A percentile compares a stretch with the other conserved stretches of the same genome.
phyloP scores from a whole-genome alignment of 2,329 filamentous ascomycete species.

The Penicillium oxalicum region DNA sequence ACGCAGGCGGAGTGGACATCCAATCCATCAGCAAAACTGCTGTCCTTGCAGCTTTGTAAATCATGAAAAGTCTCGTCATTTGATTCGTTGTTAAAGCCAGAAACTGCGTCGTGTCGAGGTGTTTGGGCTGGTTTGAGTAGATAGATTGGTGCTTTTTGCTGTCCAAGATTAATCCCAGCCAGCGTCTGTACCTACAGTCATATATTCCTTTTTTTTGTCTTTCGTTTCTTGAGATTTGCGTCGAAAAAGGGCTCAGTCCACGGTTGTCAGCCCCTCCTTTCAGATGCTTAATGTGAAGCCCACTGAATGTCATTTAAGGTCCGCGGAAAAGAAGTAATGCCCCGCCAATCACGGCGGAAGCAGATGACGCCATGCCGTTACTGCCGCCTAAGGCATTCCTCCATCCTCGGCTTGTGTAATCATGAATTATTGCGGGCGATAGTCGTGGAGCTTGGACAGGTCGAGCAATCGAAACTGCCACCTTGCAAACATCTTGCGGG shows the following conservation, averaged over 20 bases:
- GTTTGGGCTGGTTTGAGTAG: too few relatives aligned
- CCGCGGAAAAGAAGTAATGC: not conserved
- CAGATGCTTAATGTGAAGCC: too few relatives aligned
- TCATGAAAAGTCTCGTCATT: not conserved
- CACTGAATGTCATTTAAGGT: constrained; percentile 2
- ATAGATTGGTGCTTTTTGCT: too few relatives aligned
- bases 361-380: constrained; percentile 18
- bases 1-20: constrained; percentile 21
- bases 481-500: not conserved
- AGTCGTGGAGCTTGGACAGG: too few relatives aligned
- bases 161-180: too few relatives aligned
- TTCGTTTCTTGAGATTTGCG: not conserved
- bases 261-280: not conserved
- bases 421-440: not conserved
- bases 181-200: not conserved
- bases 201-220: not conserved
- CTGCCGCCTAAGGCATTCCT: constrained; percentile 13
- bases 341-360: constrained; percentile 14
- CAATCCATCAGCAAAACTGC: constrained; percentile 11
- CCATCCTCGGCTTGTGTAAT: constrained; percentile 8
- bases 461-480: too few relatives aligned
- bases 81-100: too few relatives aligned
- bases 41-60: constrained; percentile 9
- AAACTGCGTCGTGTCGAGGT: too few relatives aligned
- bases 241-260: too few relatives aligned